Evolutionary conservation across 2,329 filamentous ascomycete genomes (phyloP).

Genomic region (Alternaria metachromatica): DNA sequence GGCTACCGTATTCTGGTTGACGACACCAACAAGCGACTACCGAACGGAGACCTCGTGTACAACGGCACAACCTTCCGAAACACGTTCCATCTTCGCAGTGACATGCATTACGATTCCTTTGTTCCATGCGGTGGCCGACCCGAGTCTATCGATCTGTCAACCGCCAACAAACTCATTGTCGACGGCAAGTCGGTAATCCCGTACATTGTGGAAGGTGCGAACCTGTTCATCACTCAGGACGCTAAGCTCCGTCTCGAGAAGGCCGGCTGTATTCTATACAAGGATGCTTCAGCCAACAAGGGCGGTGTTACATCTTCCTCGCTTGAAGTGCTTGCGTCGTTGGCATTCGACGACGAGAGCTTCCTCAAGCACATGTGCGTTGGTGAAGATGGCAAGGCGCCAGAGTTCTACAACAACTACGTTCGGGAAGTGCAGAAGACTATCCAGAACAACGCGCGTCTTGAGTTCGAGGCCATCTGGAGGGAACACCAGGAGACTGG

Average conservation of each 20-base stretch:
- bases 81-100: constrained; percentile 88
- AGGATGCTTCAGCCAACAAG: constrained; percentile 98
- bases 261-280: constrained; percentile 94
- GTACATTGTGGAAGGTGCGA: constrained; percentile 97
- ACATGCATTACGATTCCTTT: constrained; percentile 79
- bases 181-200: constrained; percentile 87
- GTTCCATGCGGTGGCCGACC: constrained; percentile 96
- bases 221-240: constrained; percentile 98
- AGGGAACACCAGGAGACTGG: constrained; percentile 86
- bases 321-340: constrained; percentile 89
- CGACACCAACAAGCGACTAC: constrained; percentile 86
- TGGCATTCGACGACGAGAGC: constrained; percentile 88
- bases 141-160: constrained; percentile 92
- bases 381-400: constrained; percentile 74
- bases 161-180: constrained; percentile 84
- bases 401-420: constrained; percentile 91
- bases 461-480: constrained; percentile 99
- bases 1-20: constrained; percentile 94
- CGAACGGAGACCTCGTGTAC: constrained; percentile 81
- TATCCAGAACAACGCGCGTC: constrained; percentile 86
- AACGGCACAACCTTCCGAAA: constrained; percentile 98
- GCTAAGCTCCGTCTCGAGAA: constrained; percentile 94
- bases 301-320: constrained; percentile 97
- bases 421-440: constrained; percentile 89
- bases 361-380: constrained; percentile 97